Evolutionary conservation across 495 filamentous ascomycete genomes (phyloP).

Genomic region (Delitschia confertaspora): DNA sequence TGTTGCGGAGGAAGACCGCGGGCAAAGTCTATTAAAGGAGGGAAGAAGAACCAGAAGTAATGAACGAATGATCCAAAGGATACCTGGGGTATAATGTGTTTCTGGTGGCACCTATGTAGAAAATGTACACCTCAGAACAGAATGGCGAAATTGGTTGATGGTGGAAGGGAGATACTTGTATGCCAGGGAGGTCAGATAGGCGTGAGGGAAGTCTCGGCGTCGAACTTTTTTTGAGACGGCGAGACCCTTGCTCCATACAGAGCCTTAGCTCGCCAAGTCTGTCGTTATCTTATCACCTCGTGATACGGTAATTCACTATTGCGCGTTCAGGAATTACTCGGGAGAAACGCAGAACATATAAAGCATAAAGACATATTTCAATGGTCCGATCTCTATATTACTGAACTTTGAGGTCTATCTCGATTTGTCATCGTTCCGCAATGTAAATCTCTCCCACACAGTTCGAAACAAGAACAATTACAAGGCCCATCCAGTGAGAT

Average conservation of each 20-base stretch:
- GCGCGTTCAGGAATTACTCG: too few relatives aligned
- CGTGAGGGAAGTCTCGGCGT: neutral
- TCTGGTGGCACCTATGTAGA: too few relatives aligned
- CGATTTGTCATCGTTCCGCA: too few relatives aligned
- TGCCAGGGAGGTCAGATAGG: too few relatives aligned
- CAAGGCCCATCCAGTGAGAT: too few relatives aligned
- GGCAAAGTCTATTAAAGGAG: neutral
- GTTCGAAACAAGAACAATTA: too few relatives aligned
- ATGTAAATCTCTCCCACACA: too few relatives aligned
- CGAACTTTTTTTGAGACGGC: conserved; percentile 1
- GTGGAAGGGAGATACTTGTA: neutral
- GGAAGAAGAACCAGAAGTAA: neutral
- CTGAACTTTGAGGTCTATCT: too few relatives aligned
- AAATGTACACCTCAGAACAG: conserved; percentile 2
- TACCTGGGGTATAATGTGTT: conserved; percentile 5
- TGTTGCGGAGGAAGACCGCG: conserved; percentile 2
- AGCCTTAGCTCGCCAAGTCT: neutral
- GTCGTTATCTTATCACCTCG: neutral
- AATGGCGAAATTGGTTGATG: neutral
- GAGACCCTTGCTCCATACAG: neutral
- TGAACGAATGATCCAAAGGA: neutral
- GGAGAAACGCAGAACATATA: too few relatives aligned
- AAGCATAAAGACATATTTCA: too few relatives aligned
- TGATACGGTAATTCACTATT: neutral
- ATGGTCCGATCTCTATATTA: too few relatives aligned